phyloP scores from a whole-genome alignment of 371 early-diverging fungal genomes.

The Circinella minor region DNA sequence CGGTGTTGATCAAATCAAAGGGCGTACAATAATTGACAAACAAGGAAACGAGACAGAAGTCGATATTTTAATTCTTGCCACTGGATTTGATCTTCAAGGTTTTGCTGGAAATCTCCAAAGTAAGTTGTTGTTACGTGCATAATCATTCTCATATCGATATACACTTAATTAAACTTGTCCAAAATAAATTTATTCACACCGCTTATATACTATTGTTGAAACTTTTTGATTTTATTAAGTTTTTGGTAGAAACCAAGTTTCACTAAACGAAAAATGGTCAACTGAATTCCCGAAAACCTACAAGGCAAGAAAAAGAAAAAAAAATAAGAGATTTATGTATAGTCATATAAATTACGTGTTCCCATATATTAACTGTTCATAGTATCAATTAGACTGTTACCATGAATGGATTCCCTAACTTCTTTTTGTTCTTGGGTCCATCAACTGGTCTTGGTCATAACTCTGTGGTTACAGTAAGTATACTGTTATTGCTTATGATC shows the following conservation, averaged over 20 bases:
- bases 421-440: slow-evolving; percentile 49
- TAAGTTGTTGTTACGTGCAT: slow-evolving; percentile 9
- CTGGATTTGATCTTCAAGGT: slow-evolving; percentile 34
- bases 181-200: neutral
- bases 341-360: neutral
- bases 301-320: slow-evolving; percentile 6
- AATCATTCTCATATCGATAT: neutral
- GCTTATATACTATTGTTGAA: neutral
- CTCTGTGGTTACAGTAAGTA: slow-evolving; percentile 18
- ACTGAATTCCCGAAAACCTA: slow-evolving; percentile 32
- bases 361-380: neutral
- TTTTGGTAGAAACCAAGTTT: slow-evolving; percentile 21
- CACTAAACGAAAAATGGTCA: slow-evolving; percentile 26
- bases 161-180: too few species aligned
- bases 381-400: slow-evolving; percentile 22
- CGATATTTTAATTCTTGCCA: slow-evolving; percentile 34
- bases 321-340: neutral
- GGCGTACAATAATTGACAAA: slow-evolving; percentile 25
- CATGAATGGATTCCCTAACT: slow-evolving; percentile 46
- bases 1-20: slow-evolving; percentile 21
- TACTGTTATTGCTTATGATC: neutral
- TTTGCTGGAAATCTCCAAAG: slow-evolving; percentile 32
- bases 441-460: slow-evolving; percentile 46
- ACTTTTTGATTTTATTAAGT: slow-evolving; percentile 9
- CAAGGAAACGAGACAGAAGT: slow-evolving; percentile 27